Base-by-base conservation (phyloP, 495 filamentous ascomycete genomes). In the Letharia lupina region DNA sequence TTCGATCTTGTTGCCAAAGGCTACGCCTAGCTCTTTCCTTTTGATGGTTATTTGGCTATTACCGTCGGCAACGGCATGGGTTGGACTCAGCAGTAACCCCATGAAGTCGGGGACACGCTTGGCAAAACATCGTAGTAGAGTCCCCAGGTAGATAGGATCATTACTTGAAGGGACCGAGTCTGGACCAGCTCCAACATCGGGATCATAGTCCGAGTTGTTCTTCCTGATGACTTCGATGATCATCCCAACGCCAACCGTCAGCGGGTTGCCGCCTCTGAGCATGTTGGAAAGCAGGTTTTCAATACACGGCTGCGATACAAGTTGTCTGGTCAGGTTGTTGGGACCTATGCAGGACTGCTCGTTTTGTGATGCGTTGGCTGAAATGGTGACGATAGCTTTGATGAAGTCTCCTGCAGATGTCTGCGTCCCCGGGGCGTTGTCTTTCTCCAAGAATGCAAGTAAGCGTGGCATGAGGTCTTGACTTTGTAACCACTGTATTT, bases 171-270 rank as follows among this genome's bases (percentile, higher is more conserved):
- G 91, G 62, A 84, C 76, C 13, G 89, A 83, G 66, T 91, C 88
- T 45, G 90, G 86, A 59, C 90, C 88, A 58, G 87, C 81, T 56
- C 89, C 83, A 68, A 89, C 87, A 68, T 98, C 95, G 4, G 92
- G 89, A 70, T 99, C 94, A 72, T 99, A 99, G 75, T 99, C 94
- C 1, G 95, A 98, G 72, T 99, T 99, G 72, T 99, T 99, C 78
- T 99, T 99, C 60, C 94, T 85, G 71, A 99, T 99, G 39, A 99
- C 94, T 75, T 99, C 94, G 69, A 99, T 98, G 16, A 99, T 85
- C 68, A 97, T 96, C 20, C 95, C 94, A 40, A 99, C 94, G 28
- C 94, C 95, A 48, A 98, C 96, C 2, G 94, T 98, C 64, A 99
- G 78, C 7, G 94, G 88, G 70, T 98, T 98, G 50, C 94, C 95